Evolutionary conservation across 78 protist genomes (phyloP).

Genomic region (Speleostelium caveatum): DNA sequence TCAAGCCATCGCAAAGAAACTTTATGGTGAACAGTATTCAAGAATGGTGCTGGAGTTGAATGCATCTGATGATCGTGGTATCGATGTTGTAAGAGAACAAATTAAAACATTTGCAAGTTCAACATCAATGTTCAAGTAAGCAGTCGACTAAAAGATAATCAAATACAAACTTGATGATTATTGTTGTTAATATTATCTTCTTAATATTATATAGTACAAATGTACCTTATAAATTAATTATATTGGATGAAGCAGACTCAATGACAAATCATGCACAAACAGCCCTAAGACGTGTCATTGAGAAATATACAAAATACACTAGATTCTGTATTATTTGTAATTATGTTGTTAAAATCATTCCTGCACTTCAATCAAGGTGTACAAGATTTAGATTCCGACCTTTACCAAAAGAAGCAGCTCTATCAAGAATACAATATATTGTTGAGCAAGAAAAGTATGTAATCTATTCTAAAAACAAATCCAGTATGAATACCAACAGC

Average conservation of each 20-base stretch:
- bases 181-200: not conserved
- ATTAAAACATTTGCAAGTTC: constrained; percentile 99
- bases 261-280: constrained; percentile 99
- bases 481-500: not conserved
- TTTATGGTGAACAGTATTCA: constrained; percentile 89
- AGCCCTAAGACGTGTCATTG: constrained; percentile 97
- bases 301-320: constrained; percentile 94
- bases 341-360: constrained; percentile 95
- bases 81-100: constrained; percentile 98
- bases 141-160: not conserved
- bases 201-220: not conserved
- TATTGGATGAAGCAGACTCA: constrained; percentile 99
- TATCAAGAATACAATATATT: constrained; percentile 81
- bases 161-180: not conserved
- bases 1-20: constrained; percentile 93
- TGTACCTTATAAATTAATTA: constrained; percentile 95
- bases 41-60: constrained; percentile 96
- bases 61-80: constrained; percentile 99
- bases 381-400: constrained; percentile 97
- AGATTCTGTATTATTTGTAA: constrained; percentile 98
- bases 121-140: constrained; percentile 89
- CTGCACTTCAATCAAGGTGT: constrained; percentile 98
- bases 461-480: no score
- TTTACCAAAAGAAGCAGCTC: constrained; percentile 66
- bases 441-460: constrained; percentile 83